phyloP scores from a whole-genome alignment of 208 protist genomes.

The Hexamita inflata region DNA sequence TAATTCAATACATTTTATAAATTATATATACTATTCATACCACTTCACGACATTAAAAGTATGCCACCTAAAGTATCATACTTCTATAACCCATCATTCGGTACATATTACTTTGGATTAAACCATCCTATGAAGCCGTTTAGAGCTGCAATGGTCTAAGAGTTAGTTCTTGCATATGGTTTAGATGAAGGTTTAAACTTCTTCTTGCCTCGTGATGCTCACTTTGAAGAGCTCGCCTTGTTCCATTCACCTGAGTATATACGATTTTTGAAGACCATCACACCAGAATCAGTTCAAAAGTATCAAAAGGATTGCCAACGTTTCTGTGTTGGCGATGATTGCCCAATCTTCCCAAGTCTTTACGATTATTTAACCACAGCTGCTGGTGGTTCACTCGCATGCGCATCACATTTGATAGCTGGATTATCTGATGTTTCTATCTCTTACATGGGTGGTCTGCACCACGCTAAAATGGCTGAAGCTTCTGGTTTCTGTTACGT shows the following conservation, averaged over 20 bases:
- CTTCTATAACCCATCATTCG: constrained; percentile 28
- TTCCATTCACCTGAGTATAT: constrained; percentile 68
- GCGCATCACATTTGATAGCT: constrained; percentile 73
- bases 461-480: constrained; percentile 77
- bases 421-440: constrained; percentile 77
- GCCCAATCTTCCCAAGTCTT: constrained; percentile 66
- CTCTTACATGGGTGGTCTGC: constrained; percentile 93
- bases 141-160: constrained; percentile 15
- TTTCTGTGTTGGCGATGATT: constrained; percentile 69
- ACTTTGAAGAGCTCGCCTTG: constrained; percentile 49
- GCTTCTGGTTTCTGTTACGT: constrained; percentile 97
- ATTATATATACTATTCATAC: no score
- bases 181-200: constrained; percentile 32
- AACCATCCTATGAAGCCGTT: constrained; percentile 40
- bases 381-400: constrained; percentile 47
- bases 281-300: constrained; percentile 35
- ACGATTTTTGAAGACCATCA: constrained; percentile 53
- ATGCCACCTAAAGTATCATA: constrained; percentile 14
- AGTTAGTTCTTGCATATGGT: constrained; percentile 31
- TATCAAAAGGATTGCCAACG: constrained; percentile 25
- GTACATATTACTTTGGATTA: constrained; percentile 27
- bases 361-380: constrained; percentile 51
- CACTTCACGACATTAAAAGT: no score
- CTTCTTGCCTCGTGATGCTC: constrained; percentile 34
- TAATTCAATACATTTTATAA: no score